Evolutionary conservation across 164 flowering plant species (phyloP), one percentile per base, ranked within the genome.

Genomic region (Nelumbo lutea): DNA sequence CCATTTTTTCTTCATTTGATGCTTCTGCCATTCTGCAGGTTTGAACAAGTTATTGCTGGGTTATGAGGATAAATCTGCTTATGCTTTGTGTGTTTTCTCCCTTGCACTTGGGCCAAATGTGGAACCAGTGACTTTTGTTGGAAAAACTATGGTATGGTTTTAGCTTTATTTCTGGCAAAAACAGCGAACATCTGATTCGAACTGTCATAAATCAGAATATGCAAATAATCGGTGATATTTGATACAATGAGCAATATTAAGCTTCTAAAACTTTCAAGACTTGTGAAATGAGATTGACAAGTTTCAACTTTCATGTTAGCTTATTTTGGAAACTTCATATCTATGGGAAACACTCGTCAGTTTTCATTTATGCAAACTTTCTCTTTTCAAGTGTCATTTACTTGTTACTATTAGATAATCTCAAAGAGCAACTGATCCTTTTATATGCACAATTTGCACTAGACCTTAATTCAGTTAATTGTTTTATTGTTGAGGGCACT

Each of bases 61-160:
- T 65, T 92, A 92, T 76, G 99, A 92, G 55, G 99, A 92, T 73
- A 92, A 92, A 78, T 95, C 99, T 47, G 97, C 98, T 51, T 90
- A 85, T 79, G 98, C 99, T 38, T 52, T 92, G 71, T 90, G 99
- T 71, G 78, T 84, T 60, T 95, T 95, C 80, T 93, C 99, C 48
- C 85, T 95, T 75, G 90, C 98, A 61, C 81, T 86, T 67, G 98
- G 99, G 62, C 93, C 97, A 50, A 77, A 83, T 70, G 57, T 75
- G 50, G 96, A 95, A 67, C 98, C 97, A 15, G 43, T 95, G 40
- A 92, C 98, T 61, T 95, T 95, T 79, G 50, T 85, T 14, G 98
- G 99, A 27, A 90, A 88, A 74, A 95, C 96, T 44, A 77, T 65
- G 82, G 98, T 93, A 85, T 53, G 80, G 9, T 70, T 63, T 62